Evolutionary conservation across 225 moss, liverwort and hornwort species (phyloP), one percentile per base, ranked within the genome.

Genomic region (Physcomitrium patens): DNA sequence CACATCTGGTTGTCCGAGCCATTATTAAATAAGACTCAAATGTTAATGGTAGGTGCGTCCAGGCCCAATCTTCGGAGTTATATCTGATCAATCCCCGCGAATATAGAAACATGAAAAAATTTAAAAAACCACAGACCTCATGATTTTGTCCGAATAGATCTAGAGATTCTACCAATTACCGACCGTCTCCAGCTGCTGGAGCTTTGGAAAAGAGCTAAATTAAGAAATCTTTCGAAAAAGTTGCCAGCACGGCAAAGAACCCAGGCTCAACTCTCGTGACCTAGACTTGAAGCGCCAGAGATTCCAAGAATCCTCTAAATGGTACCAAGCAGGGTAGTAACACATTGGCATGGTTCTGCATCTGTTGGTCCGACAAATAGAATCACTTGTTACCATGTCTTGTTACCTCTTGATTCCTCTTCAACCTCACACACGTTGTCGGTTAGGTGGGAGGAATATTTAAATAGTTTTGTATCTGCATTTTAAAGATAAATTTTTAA

Each of bases 191-290:
- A 69, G 65, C 78, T 75, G 68, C 63, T 75, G 75, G 60, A 75
- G 86, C 77, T 60, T 55, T 49, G 83, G 80, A 80, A 80, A 83
- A 78, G 86, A 76, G 80, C 86, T 80, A 83, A 83, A 86, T 63
- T 69, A 81, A 81, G 58, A 75, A 72, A 67, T n/a, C 15, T 62
- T 22, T 24, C 16, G 51, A 41, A 47, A 13, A 28, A 24, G 50
- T 71, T 43, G 28, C 19, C 46, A 20, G 65, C 20, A 28, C 65
- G 51, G 54, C 62, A 16, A 24, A 0, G 49, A 11, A 64, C 18
- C 12, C 17, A 66, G 61, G 43, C 47, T 52, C 44, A n/a, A 41
- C 27, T 67, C 14, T 57, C 9, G 27, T 67, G 41, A 55, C 41
- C 23, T 74, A 67, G 66, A 23, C 44, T 23, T 68, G 49, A 63